Conservation (phyloP, 768 basidiomycete genomes). For the Trichaptum fuscoviolaceum region DNA sequence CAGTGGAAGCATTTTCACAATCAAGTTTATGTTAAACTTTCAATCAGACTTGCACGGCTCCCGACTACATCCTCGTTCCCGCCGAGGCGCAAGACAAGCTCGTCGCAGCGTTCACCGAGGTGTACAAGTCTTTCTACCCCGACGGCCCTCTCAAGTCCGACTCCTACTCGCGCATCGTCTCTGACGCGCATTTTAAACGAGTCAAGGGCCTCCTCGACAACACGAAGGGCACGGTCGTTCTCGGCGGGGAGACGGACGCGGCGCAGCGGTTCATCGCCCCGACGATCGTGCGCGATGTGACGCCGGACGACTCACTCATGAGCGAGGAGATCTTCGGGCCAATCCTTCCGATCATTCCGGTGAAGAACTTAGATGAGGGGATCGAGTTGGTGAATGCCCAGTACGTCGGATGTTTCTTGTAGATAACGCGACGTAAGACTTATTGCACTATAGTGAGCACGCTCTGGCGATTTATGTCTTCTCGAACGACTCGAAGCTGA, state of each 20-base stretch:
- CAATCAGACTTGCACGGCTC: constrained; percentile 61
- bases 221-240: constrained; percentile 59
- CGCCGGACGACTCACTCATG: constrained; percentile 66
- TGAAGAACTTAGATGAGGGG: constrained; percentile 66
- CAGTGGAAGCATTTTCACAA: no score
- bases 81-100: constrained; percentile 34
- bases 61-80: constrained; percentile 48
- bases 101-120: constrained; percentile 35
- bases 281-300: constrained; percentile 63
- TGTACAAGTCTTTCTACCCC: constrained; percentile 51
- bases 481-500: constrained; percentile 50
- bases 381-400: constrained; percentile 60
- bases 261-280: constrained; percentile 62
- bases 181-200: constrained; percentile 48
- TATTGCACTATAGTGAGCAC: constrained; percentile 43
- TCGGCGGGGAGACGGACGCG: constrained; percentile 60
- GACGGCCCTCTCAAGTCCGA: constrained; percentile 37
- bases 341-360: constrained; percentile 66
- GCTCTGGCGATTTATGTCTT: constrained; percentile 80
- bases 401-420: constrained; percentile 28
- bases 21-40: neutral
- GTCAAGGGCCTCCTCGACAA: constrained; percentile 56
- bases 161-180: constrained; percentile 49
- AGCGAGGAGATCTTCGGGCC: constrained; percentile 87
- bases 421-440: neutral